Conservation (phyloP, 441 rosid genomes). For the Corymbia citriodora region DNA sequence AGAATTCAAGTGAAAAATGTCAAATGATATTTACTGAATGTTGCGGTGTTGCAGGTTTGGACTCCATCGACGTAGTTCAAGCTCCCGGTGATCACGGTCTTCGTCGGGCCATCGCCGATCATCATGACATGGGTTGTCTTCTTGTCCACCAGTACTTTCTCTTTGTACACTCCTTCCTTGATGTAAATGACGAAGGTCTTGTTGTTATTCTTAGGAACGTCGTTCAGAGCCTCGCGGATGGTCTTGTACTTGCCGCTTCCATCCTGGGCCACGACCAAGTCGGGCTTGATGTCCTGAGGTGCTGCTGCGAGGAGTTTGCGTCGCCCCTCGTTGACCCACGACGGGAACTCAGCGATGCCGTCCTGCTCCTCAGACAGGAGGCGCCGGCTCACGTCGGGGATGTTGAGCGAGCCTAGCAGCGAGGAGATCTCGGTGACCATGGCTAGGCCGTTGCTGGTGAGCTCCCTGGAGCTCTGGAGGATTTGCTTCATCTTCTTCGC, state of each 20-base stretch:
- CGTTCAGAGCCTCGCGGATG: slow-evolving; percentile 44
- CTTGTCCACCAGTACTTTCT: slow-evolving; percentile 34
- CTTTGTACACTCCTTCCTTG: slow-evolving; percentile 66
- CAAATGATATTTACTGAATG: slow-evolving; percentile 34
- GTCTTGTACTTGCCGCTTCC: slow-evolving; percentile 67
- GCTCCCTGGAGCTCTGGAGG: slow-evolving; percentile 35
- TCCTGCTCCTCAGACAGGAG: slow-evolving; percentile 15
- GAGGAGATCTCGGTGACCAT: slow-evolving; percentile 43
- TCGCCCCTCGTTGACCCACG: slow-evolving; percentile 34
- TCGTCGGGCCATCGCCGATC: slow-evolving; percentile 72
- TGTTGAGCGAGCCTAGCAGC: slow-evolving; percentile 21
- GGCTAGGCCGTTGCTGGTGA: slow-evolving; percentile 65
- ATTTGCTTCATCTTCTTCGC: slow-evolving; percentile 42
- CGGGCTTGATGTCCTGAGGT: slow-evolving; percentile 24
- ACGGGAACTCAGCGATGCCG: slow-evolving; percentile 20
- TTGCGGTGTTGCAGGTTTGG: slow-evolving; percentile 45
- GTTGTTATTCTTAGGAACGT: slow-evolving; percentile 27
- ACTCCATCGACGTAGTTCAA: slow-evolving; percentile 37
- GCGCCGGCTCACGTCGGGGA: slow-evolving; percentile 19
- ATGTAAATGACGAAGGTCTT: slow-evolving; percentile 48
- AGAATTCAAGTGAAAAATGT: not conserved
- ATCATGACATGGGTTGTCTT: slow-evolving; percentile 34
- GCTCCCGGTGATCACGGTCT: slow-evolving; percentile 58
- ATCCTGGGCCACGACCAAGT: slow-evolving; percentile 59
- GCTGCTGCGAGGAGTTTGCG: slow-evolving; percentile 27